Evolutionary conservation across 345 rosid genomes (phyloP), one percentile per base, ranked within the genome.

Genomic region (Eucalyptus victrix): DNA sequence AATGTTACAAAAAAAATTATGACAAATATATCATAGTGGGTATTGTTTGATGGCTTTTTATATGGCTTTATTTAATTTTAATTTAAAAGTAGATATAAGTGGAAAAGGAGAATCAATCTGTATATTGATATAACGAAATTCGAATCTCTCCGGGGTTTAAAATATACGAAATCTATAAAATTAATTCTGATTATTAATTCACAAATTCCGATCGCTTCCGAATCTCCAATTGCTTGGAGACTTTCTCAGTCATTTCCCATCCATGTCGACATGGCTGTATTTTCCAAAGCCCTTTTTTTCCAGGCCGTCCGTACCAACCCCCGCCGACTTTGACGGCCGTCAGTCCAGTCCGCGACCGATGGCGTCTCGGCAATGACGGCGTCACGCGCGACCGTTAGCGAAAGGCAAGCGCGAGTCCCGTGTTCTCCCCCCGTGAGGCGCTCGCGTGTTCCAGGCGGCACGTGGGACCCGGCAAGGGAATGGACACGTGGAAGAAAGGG

Each of bases 11-110:
- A 3, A 53, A 53, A 53, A 19, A 8, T 56, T 10, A 24, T 56
- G 62, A 5, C 62, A 56, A 23, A 11, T 56, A 2, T 24, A 26
- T 24, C 30, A 0, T 2, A 0, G 6, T 56, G 3, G 62, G 13
- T 56, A 56, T 56, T 2, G 13, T 56, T 56, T 56, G 14, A 56
- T 4, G 6, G 62, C 6, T 56, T 56, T 23, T 54, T 56, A 10
- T 10, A 56, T 24, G 30, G 30, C 30, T 56, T 24, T 10, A 23
- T 10, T 26, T 24, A 56, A 10, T 56, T 13, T 30, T 13, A 28
- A 13, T 28, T 62, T 62, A 62, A 62, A 60, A 62, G 1, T 62
- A 62, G 69, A 62, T 6, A 62, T 28, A 13, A 62, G 69, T 62
- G 34, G 8, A 62, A 62, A 62, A 26, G 67, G n/a, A 60, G 67